phyloP scores from a whole-genome alignment of 75 land plant genomes.

The Picea sitchensis region DNA sequence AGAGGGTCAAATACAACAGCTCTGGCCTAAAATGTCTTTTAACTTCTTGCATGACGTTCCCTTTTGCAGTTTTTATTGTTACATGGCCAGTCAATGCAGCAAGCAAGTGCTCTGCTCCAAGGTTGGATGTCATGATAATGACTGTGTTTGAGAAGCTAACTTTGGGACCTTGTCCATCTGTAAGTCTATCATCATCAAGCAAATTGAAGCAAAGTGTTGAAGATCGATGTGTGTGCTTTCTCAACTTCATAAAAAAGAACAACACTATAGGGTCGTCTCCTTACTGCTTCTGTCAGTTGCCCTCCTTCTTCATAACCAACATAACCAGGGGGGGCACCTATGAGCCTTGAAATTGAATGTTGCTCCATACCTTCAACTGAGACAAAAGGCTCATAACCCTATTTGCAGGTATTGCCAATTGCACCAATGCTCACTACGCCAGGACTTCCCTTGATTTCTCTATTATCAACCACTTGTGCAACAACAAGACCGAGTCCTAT shows the following conservation, averaged over 20 bases:
- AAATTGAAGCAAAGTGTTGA: conserved; percentile 96
- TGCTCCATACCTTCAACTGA: too few species aligned
- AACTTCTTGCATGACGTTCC: conserved; percentile 83
- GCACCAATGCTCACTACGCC: too few species aligned
- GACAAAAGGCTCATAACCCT: too few species aligned
- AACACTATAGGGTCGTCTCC: conserved; percentile 94
- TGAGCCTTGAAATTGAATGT: too few species aligned
- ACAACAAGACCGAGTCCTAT: too few species aligned
- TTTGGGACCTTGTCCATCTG: conserved; percentile 96
- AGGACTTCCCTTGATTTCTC: too few species aligned
- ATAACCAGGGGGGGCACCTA: too few species aligned
- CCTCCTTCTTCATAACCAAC: conserved; percentile 97
- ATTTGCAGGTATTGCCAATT: too few species aligned
- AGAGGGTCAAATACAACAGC: too few species aligned
- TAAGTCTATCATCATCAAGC: conserved; percentile 91
- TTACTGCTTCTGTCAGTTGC: conserved; percentile 91
- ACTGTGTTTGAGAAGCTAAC: conserved; percentile 91
- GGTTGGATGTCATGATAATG: conserved; percentile 92
- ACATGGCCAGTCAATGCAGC: conserved; percentile 59
- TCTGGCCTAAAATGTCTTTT: too few species aligned
- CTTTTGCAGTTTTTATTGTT: conserved; percentile 61
- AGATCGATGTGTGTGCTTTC: conserved; percentile 81
- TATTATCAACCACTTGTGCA: too few species aligned
- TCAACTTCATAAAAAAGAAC: conserved; percentile 95
- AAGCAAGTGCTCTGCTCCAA: conserved; percentile 90